A percentile compares a stretch with the other conserved stretches of the same genome.
phyloP scores from a whole-genome alignment of 1,284 basidiomycete species.

The Rhodotorula sp. region DNA sequence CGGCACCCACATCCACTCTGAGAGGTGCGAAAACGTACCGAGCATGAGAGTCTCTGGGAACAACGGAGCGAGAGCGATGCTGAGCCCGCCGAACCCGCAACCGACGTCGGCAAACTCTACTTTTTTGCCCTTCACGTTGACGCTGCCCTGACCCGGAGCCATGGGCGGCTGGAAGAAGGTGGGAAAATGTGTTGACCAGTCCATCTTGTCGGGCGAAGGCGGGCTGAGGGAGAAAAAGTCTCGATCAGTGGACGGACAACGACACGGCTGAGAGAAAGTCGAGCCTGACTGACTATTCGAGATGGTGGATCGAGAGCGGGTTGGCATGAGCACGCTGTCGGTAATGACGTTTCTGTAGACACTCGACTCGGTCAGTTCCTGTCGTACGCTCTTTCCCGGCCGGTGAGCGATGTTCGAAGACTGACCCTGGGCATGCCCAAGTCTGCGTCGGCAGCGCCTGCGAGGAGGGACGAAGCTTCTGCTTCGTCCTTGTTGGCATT shows the following conservation, averaged over 20 bases:
- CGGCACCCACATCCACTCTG: background rate
- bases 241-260: background rate
- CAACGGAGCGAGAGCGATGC: constrained; percentile 83
- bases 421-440: constrained; percentile 32
- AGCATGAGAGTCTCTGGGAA: constrained; percentile 93
- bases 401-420: background rate
- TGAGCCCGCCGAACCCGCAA: constrained; percentile 94
- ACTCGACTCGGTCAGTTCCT: background rate
- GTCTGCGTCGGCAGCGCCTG: constrained; percentile 17
- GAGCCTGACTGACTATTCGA: constrained; percentile 64
- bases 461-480: constrained; percentile 5
- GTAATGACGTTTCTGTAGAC: constrained; percentile 64
- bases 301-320: constrained; percentile 91
- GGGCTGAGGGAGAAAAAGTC: constrained; percentile 55
- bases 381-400: background rate
- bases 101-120: constrained; percentile 97
- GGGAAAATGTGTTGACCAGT: constrained; percentile 86
- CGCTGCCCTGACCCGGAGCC: constrained; percentile 14
- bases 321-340: constrained; percentile 97
- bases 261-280: background rate
- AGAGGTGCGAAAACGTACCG: constrained; percentile 59
- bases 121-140: constrained; percentile 47
- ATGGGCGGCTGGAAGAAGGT: constrained; percentile 55
- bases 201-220: constrained; percentile 68
- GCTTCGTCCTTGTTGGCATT: constrained; percentile 3